Conservation (phyloP, 331 rosid genomes). For the Malus hybrid region DNA sequence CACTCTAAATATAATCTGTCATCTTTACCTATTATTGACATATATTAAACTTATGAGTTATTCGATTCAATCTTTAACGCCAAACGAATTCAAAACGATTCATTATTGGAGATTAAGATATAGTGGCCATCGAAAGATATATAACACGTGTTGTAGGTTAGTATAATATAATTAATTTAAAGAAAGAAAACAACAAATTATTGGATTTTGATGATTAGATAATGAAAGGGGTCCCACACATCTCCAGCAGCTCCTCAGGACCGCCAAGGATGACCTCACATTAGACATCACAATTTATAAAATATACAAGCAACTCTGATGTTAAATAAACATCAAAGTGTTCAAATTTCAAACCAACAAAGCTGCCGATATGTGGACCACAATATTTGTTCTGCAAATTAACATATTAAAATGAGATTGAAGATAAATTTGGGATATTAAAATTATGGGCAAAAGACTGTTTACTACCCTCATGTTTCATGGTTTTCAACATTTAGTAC, state of each 20-base stretch:
- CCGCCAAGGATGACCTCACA: neutral
- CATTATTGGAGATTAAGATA: neutral
- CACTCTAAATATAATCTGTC: neutral
- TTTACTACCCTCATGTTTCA: too few species aligned
- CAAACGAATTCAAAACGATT: too few species aligned
- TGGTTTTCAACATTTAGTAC: too few species aligned
- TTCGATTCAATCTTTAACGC: too few species aligned
- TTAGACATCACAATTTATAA: neutral
- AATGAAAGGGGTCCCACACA: neutral
- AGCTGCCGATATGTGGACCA: constrained; percentile 11
- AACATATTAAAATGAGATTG: neutral
- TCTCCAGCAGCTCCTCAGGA: neutral
- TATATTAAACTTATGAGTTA: neutral
- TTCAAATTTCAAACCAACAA: constrained; percentile 2
- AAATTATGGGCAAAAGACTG: neutral
- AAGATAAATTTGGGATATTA: neutral
- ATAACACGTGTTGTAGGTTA: neutral
- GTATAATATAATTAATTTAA: neutral
- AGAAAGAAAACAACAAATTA: neutral
- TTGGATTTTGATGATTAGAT: neutral
- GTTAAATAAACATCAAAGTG: neutral
- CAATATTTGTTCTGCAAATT: neutral
- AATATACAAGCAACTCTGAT: neutral
- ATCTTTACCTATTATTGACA: neutral
- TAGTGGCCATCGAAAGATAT: neutral